Conservation (phyloP, 257 asterid genomes). For the Euphrasia confusa region DNA sequence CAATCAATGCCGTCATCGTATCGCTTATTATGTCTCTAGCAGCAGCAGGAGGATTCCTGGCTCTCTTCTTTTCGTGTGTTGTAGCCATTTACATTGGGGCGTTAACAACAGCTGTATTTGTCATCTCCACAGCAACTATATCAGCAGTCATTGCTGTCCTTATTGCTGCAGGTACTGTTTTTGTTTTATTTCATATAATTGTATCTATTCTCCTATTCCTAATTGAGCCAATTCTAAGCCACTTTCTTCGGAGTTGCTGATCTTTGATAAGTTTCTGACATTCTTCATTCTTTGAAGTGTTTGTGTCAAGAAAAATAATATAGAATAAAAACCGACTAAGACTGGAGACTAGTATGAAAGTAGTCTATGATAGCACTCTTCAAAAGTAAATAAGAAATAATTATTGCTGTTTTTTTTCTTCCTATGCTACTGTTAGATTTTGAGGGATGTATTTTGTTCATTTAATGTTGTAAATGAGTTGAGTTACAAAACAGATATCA, state of each 20-base stretch:
- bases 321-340: background rate
- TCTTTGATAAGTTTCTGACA: background rate
- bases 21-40: conserved; percentile 76
- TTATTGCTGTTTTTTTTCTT: background rate
- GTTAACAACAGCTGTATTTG: conserved; percentile 47
- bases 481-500: background rate
- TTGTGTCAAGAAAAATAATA: background rate
- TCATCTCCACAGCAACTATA: conserved; percentile 50
- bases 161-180: conserved; percentile 54
- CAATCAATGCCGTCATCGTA: conserved; percentile 65
- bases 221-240: background rate
- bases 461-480: conserved; percentile 2
- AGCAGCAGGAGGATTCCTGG: conserved; percentile 87
- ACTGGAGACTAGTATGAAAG: too few species aligned
- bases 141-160: conserved; percentile 51
- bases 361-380: background rate
- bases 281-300: conserved; percentile 2
- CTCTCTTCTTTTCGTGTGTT: conserved; percentile 64
- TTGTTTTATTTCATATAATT: background rate
- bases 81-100: conserved; percentile 69
- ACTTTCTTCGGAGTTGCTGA: background rate
- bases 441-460: background rate
- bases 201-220: background rate
- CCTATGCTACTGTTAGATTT: background rate
- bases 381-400: background rate